These are phyloP conservation scores for Microcera coccophila DNA, from an alignment of 2,329 filamentous ascomycete species.

Conservation along the genomic window DNA sequence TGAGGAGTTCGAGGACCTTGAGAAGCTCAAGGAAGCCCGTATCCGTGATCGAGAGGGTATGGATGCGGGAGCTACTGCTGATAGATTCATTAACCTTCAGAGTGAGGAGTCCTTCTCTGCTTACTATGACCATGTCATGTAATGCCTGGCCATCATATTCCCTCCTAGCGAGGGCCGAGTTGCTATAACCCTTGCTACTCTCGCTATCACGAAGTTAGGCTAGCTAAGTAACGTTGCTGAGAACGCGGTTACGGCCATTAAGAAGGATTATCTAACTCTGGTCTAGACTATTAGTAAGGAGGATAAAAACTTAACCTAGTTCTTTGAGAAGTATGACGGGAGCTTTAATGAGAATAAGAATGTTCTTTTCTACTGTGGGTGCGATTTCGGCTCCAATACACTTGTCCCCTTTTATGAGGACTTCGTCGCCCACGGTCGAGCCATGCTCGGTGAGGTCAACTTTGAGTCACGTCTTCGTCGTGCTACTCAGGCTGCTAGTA, in stretches of 20 bases:
- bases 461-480: conserved; percentile 79
- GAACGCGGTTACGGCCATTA: conserved; percentile 89
- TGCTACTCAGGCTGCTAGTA: conserved; percentile 66
- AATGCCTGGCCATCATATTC: conserved; percentile 84
- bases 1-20: conserved; percentile 69
- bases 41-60: conserved; percentile 77
- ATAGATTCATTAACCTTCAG: conserved; percentile 79
- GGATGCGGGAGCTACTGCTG: conserved; percentile 75
- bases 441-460: conserved; percentile 87
- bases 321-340: conserved; percentile 94
- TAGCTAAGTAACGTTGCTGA: conserved; percentile 95
- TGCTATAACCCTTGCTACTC: conserved; percentile 79
- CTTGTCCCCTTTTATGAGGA: conserved; percentile 80
- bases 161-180: conserved; percentile 63
- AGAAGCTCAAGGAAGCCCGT: conserved; percentile 76
- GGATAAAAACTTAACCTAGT: conserved; percentile 96
- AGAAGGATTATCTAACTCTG: conserved; percentile 86
- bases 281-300: conserved; percentile 96
- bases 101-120: conserved; percentile 78
- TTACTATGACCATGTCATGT: conserved; percentile 92
- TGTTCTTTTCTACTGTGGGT: conserved; percentile 94
- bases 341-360: conserved; percentile 81
- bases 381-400: conserved; percentile 70
- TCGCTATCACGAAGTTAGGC: conserved; percentile 89
- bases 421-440: conserved; percentile 75